A percentile compares a stretch with the other conserved stretches of the same genome.
Evolutionary conservation across 2,329 filamentous ascomycete genomes (phyloP).

Genomic region (Alternaria panax): DNA sequence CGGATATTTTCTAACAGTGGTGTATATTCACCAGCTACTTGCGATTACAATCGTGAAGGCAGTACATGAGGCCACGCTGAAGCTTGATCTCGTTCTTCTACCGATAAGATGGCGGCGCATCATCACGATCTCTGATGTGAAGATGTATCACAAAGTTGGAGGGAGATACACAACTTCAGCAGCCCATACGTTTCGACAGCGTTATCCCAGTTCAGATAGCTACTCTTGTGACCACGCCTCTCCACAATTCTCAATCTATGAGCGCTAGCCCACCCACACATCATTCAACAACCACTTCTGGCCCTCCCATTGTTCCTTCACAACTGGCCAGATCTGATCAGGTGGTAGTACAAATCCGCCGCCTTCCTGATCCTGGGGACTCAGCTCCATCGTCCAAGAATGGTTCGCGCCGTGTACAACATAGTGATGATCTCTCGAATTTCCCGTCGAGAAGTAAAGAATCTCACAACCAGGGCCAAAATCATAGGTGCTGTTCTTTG

Average conservation of each 20-base stretch:
- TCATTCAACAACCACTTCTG: conserved; percentile 32
- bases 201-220: neutral
- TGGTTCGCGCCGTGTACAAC: conserved; percentile 52
- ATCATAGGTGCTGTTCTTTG: conserved; percentile 45
- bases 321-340: conserved; percentile 55
- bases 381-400: conserved; percentile 57
- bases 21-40: too few relatives aligned
- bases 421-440: conserved; percentile 54
- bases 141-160: too few relatives aligned
- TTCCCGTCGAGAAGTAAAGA: conserved; percentile 63
- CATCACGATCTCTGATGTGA: neutral
- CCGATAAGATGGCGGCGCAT: neutral
- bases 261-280: conserved; percentile 24
- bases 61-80: neutral
- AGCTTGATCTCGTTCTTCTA: neutral
- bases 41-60: neutral
- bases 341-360: conserved; percentile 59
- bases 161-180: too few relatives aligned
- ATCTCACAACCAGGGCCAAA: conserved; percentile 63
- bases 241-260: neutral
- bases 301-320: conserved; percentile 56
- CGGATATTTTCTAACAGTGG: too few relatives aligned
- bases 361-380: conserved; percentile 51
- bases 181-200: too few relatives aligned
- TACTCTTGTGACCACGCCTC: neutral